phyloP scores from a whole-genome alignment of 2,329 filamentous ascomycete genomes.

The Grosmannia huntii region DNA sequence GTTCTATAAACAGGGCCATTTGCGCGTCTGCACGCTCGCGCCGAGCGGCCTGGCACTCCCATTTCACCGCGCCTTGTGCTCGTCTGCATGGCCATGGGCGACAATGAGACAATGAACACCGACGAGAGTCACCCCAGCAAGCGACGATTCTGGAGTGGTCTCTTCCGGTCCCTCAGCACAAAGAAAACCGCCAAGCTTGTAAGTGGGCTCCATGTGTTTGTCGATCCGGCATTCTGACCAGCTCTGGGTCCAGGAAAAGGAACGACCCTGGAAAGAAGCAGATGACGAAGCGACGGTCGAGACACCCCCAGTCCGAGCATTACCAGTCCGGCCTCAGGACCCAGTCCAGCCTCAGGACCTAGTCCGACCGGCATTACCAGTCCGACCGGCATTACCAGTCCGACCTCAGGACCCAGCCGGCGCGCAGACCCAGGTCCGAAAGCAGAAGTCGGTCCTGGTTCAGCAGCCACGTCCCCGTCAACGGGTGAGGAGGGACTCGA shows the following conservation, averaged over 20 bases:
- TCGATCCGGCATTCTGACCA: background rate
- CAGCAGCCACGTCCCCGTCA: background rate
- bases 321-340: constrained; percentile 1
- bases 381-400: background rate
- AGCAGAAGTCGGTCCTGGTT: background rate
- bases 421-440: background rate
- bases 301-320: background rate
- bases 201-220: constrained; percentile 4
- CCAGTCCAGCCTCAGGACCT: too few relatives aligned
- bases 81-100: constrained; percentile 2
- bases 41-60: background rate
- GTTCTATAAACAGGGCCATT: background rate
- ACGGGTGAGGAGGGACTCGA: background rate
- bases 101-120: constrained; percentile 12
- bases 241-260: constrained; percentile 16
- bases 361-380: background rate
- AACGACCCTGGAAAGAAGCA: constrained; percentile 12
- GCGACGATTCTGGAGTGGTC: constrained; percentile 31
- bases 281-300: constrained; percentile 18
- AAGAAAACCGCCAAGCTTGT: constrained; percentile 24
- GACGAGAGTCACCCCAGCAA: constrained; percentile 27
- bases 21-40: background rate
- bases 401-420: background rate
- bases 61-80: background rate
- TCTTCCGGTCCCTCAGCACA: constrained; percentile 36